Conservation (phyloP, 306 rosid species). For the Hylodesmum podocarpum region DNA sequence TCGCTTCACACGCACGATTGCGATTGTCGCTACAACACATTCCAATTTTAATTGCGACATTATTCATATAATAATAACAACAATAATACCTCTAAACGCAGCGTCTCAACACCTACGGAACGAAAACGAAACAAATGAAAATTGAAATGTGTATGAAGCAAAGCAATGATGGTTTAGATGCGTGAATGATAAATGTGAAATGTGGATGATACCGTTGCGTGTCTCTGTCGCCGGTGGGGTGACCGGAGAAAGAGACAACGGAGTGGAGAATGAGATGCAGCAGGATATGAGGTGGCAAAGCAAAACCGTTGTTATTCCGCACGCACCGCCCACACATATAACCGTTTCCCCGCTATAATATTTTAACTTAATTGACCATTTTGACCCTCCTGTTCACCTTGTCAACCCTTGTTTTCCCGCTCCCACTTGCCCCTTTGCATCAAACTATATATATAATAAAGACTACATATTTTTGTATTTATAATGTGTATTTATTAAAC, state of each 20-base stretch:
- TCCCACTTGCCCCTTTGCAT: not conserved
- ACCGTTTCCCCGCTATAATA: slow-evolving; percentile 35
- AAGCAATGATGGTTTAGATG: not conserved
- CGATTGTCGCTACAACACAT: not conserved
- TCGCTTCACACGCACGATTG: not conserved
- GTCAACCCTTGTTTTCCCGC: not conserved
- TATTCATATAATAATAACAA: not conserved
- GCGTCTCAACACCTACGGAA: slow-evolving; percentile 13
- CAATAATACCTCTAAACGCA: not conserved
- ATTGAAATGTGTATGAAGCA: not conserved
- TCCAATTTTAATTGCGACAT: slow-evolving; percentile 16
- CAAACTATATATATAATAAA: too few relatives aligned
- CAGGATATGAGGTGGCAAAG: slow-evolving; percentile 1
- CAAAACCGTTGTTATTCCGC: slow-evolving; percentile 39
- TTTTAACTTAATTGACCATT: not conserved
- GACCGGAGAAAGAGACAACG: slow-evolving; percentile 39
- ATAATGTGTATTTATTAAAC: too few relatives aligned
- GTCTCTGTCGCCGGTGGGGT: slow-evolving; percentile 23
- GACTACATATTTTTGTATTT: too few relatives aligned
- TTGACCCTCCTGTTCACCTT: slow-evolving; percentile 33
- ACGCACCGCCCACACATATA: slow-evolving; percentile 32
- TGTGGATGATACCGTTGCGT: slow-evolving; percentile 28
- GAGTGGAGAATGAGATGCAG: slow-evolving; percentile 1
- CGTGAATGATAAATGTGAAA: not conserved
- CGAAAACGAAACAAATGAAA: not conserved